Conservation (phyloP, 305 asterid species). For the Plantago lanceolata region DNA sequence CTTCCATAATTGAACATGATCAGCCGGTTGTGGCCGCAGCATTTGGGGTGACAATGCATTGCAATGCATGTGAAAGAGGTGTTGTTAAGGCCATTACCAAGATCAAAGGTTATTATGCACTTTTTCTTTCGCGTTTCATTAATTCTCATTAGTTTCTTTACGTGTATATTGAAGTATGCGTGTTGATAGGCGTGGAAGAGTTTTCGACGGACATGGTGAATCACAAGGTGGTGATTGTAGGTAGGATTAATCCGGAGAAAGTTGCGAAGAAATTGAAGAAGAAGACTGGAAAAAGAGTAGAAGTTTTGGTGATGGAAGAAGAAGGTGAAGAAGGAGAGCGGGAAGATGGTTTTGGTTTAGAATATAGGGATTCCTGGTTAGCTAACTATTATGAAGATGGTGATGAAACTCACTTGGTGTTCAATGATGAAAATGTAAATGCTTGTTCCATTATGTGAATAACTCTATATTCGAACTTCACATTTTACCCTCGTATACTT, state of each 20-base stretch:
- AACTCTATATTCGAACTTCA: no score
- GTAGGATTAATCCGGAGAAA: conserved; percentile 49
- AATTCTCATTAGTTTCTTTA: background rate
- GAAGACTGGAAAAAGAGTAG: conserved; percentile 53
- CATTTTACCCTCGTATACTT: no score
- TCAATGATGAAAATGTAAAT: conserved; percentile 74
- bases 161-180: background rate
- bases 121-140: background rate
- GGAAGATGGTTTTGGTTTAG: conserved; percentile 18
- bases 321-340: conserved; percentile 25
- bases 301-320: conserved; percentile 34
- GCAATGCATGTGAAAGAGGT: conserved; percentile 78
- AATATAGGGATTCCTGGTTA: conserved; percentile 30
- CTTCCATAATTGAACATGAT: conserved; percentile 1
- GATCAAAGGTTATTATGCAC: conserved; percentile 47
- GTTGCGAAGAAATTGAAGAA: conserved; percentile 54
- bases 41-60: conserved; percentile 65
- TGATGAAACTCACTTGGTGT: conserved; percentile 37
- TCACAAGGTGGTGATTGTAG: conserved; percentile 46
- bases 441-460: conserved; percentile 65
- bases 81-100: conserved; percentile 63
- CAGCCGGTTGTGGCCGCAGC: conserved; percentile 49
- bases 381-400: conserved; percentile 35
- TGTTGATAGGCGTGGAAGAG: conserved; percentile 52
- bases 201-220: conserved; percentile 55